These are phyloP conservation scores for Hygrophorus russula DNA, from an alignment of 768 basidiomycete species.

Conservation along the genomic window DNA sequence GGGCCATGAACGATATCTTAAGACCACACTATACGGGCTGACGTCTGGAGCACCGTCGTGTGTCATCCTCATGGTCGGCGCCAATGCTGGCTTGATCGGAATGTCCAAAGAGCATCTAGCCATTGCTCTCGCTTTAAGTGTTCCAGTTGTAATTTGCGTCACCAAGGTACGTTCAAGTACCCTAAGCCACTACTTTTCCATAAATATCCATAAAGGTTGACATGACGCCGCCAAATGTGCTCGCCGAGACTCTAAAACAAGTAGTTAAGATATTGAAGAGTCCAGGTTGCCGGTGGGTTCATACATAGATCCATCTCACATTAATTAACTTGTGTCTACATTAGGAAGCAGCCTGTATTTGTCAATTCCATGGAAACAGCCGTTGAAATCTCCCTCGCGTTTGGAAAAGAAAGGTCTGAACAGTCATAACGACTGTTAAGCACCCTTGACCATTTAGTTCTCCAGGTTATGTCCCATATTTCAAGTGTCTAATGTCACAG, in stretches of 20 bases:
- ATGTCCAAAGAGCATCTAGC: conserved; percentile 97
- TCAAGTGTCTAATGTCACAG: conserved; percentile 89
- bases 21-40: conserved; percentile 90
- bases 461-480: conserved; percentile 81
- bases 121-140: conserved; percentile 84
- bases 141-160: conserved; percentile 88
- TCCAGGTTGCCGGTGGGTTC: conserved; percentile 75
- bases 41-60: conserved; percentile 92
- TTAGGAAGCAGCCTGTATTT: conserved; percentile 76
- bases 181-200: not conserved
- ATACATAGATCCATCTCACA: not conserved
- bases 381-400: conserved; percentile 64
- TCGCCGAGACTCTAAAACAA: conserved; percentile 87
- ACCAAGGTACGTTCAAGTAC: conserved; percentile 56
- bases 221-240: conserved; percentile 90
- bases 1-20: conserved; percentile 87
- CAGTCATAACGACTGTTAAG: not conserved
- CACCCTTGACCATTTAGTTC: not conserved
- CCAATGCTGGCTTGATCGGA: conserved; percentile 83
- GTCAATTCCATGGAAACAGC: conserved; percentile 76
- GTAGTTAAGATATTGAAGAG: conserved; percentile 85
- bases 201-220: conserved; percentile 50
- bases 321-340: not conserved
- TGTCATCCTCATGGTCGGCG: conserved; percentile 88
- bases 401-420: conserved; percentile 60